Conservation (phyloP, 2,329 filamentous ascomycete species). For the Curvularia eragrostidis region DNA sequence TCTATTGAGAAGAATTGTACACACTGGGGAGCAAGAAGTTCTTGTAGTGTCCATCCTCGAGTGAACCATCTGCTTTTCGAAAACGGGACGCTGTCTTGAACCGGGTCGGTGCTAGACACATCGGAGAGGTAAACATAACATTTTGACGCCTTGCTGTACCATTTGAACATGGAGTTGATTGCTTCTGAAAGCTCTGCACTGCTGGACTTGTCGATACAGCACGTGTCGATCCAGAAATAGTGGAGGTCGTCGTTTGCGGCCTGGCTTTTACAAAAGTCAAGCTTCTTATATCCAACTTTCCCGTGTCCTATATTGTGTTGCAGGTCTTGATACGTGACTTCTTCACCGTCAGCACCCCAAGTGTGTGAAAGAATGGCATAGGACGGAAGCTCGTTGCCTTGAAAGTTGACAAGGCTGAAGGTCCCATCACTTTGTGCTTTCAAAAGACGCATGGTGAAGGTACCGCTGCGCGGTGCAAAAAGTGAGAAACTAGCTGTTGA, state of each 20-base stretch:
- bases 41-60: conserved; percentile 11
- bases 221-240: conserved; percentile 1
- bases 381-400: background rate
- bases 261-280: background rate
- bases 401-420: conserved; percentile 6
- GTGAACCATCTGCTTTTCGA: conserved; percentile 18
- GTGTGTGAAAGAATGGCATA: conserved; percentile 6
- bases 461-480: background rate
- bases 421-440: background rate
- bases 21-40: conserved; percentile 23
- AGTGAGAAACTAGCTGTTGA: background rate
- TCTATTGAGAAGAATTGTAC: conserved; percentile 27
- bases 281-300: background rate
- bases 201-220: conserved; percentile 3
- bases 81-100: conserved; percentile 1
- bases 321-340: conserved; percentile 3
- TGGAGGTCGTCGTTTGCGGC: background rate
- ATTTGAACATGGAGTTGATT: conserved; percentile 3
- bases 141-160: background rate
- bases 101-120: conserved; percentile 1
- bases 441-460: conserved; percentile 11
- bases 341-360: background rate
- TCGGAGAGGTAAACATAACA: conserved; percentile 5
- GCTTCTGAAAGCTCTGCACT: conserved; percentile 1
- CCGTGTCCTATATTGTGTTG: background rate